A percentile compares a stretch with the other conserved stretches of the same genome.
Conservation (phyloP, 805 yeast species). For the Ogataea dorogensis region DNA sequence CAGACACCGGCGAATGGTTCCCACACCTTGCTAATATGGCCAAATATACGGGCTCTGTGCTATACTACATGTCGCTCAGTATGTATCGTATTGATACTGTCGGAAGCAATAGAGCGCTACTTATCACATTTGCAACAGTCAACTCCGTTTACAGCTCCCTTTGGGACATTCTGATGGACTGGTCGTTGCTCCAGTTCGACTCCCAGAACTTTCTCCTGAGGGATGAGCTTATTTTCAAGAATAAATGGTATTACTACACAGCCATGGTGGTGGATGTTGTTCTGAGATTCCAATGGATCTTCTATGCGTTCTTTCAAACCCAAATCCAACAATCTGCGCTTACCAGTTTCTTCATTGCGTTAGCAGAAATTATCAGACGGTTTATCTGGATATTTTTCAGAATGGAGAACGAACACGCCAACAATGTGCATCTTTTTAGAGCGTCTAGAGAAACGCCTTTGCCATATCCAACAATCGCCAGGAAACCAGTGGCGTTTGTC, state of each 20-base stretch:
- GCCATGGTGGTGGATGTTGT: slow-evolving; percentile 75
- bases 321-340: slow-evolving; percentile 86
- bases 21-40: slow-evolving; percentile 90
- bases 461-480: slow-evolving; percentile 58
- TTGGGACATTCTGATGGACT: slow-evolving; percentile 97
- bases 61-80: slow-evolving; percentile 72
- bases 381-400: slow-evolving; percentile 89
- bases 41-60: slow-evolving; percentile 67
- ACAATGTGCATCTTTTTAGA: slow-evolving; percentile 79
- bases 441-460: slow-evolving; percentile 86
- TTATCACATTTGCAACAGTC: slow-evolving; percentile 69
- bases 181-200: slow-evolving; percentile 78
- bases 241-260: slow-evolving; percentile 61
- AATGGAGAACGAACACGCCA: slow-evolving; percentile 94
- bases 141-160: slow-evolving; percentile 67
- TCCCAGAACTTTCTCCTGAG: slow-evolving; percentile 60
- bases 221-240: slow-evolving; percentile 64
- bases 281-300: slow-evolving; percentile 87
- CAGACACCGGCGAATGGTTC: slow-evolving; percentile 92
- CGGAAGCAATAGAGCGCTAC: slow-evolving; percentile 47
- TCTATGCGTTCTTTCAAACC: slow-evolving; percentile 73
- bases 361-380: slow-evolving; percentile 80
- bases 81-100: slow-evolving; percentile 65
- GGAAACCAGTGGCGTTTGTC: slow-evolving; percentile 9
- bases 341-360: slow-evolving; percentile 78